These are phyloP conservation scores for Rosa lucieae DNA, from an alignment of 306 rosid genomes.

Conservation along the genomic window DNA sequence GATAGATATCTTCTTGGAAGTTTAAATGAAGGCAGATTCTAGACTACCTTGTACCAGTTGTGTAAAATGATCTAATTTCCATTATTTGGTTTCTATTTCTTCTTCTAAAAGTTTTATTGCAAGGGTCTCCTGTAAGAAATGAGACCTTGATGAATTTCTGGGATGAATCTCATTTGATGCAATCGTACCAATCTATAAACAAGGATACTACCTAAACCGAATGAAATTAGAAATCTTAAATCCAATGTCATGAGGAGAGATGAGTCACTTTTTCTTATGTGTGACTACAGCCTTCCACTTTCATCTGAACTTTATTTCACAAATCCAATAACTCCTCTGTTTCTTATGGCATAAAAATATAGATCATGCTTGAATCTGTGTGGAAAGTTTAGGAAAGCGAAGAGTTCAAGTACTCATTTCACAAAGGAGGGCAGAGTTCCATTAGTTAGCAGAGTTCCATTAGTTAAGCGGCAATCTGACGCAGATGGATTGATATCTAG, in stretches of 20 bases:
- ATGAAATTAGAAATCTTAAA: neutral
- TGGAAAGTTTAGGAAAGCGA: neutral
- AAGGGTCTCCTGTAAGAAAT: neutral
- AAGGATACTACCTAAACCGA: neutral
- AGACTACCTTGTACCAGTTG: neutral
- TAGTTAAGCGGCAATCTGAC: neutral
- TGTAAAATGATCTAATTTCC: neutral
- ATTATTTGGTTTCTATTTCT: neutral
- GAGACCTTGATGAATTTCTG: neutral
- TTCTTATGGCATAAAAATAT: neutral
- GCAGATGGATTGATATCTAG: no score
- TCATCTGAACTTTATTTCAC: neutral
- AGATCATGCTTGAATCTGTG: neutral
- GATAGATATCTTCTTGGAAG: slow-evolving; percentile 7
- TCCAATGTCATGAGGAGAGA: neutral
- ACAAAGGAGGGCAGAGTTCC: neutral
- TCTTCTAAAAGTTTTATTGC: neutral
- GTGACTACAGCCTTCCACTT: neutral
- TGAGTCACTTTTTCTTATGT: neutral
- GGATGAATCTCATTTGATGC: neutral
- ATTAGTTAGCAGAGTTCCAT: neutral
- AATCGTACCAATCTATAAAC: neutral
- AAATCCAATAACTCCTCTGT: neutral
- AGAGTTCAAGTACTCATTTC: neutral
- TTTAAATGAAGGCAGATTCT: neutral